A percentile compares a stretch with the other conserved stretches of the same genome.
phyloP scores from a whole-genome alignment of 257 asterid genomes.

The Solanum pimpinellifolium region DNA sequence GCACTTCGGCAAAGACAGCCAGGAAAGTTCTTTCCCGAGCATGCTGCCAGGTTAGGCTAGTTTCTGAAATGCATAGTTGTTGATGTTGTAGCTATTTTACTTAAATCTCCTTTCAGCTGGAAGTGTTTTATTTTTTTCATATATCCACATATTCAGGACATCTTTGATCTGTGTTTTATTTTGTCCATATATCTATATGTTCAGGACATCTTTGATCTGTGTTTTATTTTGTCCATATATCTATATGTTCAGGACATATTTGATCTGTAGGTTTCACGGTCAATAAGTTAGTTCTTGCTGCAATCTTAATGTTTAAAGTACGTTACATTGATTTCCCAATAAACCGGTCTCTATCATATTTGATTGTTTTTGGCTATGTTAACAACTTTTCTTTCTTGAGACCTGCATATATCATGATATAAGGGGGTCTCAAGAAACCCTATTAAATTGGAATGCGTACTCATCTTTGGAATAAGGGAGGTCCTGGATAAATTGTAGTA shows the following conservation, averaged over 20 bases:
- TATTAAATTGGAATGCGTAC: background rate
- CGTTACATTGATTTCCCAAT: background rate
- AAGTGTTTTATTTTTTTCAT: background rate
- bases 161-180: background rate
- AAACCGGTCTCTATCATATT: background rate
- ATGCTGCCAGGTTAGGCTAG: slow-evolving; percentile 46
- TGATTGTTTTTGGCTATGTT: background rate
- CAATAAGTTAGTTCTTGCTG: background rate
- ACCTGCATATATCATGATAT: background rate
- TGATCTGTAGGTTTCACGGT: background rate
- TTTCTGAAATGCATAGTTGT: background rate
- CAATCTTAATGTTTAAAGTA: background rate
- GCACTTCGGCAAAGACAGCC: slow-evolving; percentile 56
- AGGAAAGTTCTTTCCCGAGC: slow-evolving; percentile 47
- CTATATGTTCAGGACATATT: background rate
- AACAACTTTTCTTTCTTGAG: background rate
- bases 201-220: background rate
- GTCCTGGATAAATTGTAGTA: background rate
- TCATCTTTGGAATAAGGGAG: background rate
- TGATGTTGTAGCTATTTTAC: background rate
- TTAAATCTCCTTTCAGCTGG: background rate
- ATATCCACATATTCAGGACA: background rate
- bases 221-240: background rate
- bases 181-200: background rate
- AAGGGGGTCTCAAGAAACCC: background rate